Evolutionary conservation across 176 grass and related monocot genomes (phyloP).

Genomic region (Saccharum spontaneum): DNA sequence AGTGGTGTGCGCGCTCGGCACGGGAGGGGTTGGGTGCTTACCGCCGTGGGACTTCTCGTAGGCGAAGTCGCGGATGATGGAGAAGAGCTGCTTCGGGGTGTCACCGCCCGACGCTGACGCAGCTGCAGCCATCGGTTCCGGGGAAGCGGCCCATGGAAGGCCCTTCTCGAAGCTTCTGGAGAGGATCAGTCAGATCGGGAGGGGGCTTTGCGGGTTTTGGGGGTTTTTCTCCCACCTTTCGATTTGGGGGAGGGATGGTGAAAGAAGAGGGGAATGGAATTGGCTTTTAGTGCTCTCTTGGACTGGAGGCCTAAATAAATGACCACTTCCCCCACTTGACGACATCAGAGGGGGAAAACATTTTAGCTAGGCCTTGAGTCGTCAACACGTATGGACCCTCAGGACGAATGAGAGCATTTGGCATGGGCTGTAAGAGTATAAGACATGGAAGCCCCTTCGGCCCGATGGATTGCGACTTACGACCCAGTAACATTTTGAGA

Average conservation of each 20-base stretch:
- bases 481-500: too few species aligned
- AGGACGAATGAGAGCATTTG: too few species aligned
- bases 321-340: too few species aligned
- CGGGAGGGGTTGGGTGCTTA: neutral
- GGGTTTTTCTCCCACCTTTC: neutral
- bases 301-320: too few species aligned
- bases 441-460: too few species aligned
- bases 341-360: too few species aligned
- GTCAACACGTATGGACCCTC: too few species aligned
- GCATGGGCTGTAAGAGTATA: too few species aligned
- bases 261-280: slow-evolving; percentile 6
- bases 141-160: neutral
- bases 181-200: neutral
- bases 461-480: too few species aligned
- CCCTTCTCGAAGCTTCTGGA: slow-evolving; percentile 35
- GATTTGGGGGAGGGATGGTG: neutral
- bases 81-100: slow-evolving; percentile 70
- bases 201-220: neutral
- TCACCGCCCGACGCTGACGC: slow-evolving; percentile 40
- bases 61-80: slow-evolving; percentile 75
- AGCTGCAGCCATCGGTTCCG: slow-evolving; percentile 2
- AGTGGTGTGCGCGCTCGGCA: neutral
- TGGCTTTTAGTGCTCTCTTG: neutral
- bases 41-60: slow-evolving; percentile 72
- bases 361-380: neutral